phyloP scores from a whole-genome alignment of 129 eudicot genomes.

The Saussurea involucrata region DNA sequence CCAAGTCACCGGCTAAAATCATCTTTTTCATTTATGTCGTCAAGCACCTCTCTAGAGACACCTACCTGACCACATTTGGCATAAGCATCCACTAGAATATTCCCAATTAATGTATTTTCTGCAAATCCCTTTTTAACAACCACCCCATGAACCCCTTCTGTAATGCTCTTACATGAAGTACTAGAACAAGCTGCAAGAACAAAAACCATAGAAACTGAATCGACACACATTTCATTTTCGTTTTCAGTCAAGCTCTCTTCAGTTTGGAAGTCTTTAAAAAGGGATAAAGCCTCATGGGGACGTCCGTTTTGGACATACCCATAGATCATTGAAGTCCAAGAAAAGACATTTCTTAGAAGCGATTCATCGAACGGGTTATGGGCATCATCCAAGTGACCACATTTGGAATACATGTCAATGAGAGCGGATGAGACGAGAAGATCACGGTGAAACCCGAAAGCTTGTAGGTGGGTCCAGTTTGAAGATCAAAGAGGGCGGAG shows the following conservation, averaged over 20 bases:
- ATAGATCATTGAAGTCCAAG: constrained; percentile 60
- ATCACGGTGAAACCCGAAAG: constrained; percentile 29
- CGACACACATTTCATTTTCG: constrained; percentile 4
- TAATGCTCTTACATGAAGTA: constrained; percentile 23
- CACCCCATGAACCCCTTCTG: constrained; percentile 33
- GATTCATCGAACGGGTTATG: constrained; percentile 46
- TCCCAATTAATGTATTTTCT: constrained; percentile 38
- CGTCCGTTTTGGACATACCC: constrained; percentile 44
- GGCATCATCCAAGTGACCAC: constrained; percentile 42
- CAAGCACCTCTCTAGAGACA: constrained; percentile 40
- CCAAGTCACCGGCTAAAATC: no score
- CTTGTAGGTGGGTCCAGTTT: constrained; percentile 36
- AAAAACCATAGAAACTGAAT: constrained; percentile 37
- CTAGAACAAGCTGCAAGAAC: constrained; percentile 43
- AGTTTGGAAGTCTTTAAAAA: constrained; percentile 25
- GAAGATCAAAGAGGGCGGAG: constrained; percentile 28
- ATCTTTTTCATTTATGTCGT: constrained; percentile 39
- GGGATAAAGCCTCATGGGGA: constrained; percentile 28
- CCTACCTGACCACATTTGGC: constrained; percentile 45
- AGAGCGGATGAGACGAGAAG: constrained; percentile 38
- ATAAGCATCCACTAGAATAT: constrained; percentile 50
- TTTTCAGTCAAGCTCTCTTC: constrained; percentile 17
- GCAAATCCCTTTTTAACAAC: constrained; percentile 37
- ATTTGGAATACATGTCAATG: constrained; percentile 48
- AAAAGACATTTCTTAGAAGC: constrained; percentile 43